Percentiles rank a stretch among this genome's conserved stretches.
Evolutionary conservation across 2,329 filamentous ascomycete genomes (phyloP).

Genomic region (Xylaria sp.): DNA sequence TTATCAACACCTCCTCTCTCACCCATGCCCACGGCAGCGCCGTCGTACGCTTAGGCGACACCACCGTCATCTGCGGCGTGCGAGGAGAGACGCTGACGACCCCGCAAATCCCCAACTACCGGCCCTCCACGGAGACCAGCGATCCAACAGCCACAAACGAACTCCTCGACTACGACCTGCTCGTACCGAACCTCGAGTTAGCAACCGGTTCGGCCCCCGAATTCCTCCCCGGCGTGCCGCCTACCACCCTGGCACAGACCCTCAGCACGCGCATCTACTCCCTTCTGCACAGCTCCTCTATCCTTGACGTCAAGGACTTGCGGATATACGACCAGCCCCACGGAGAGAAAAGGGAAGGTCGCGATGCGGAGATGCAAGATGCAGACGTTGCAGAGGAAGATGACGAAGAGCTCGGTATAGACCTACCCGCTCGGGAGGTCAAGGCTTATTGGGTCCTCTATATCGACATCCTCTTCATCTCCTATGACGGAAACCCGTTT

Average conservation of each 20-base stretch:
- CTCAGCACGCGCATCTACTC: constrained; percentile 75
- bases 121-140: constrained; percentile 39
- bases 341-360: constrained; percentile 18
- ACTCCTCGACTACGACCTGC: constrained; percentile 59
- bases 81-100: constrained; percentile 77
- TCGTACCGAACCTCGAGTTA: constrained; percentile 92
- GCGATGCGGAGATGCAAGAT: constrained; percentile 33
- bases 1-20: constrained; percentile 75
- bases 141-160: constrained; percentile 38
- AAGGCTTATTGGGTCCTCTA: constrained; percentile 95
- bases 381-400: constrained; percentile 1
- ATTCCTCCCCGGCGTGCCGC: constrained; percentile 78
- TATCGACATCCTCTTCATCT: constrained; percentile 91
- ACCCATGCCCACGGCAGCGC: constrained; percentile 87
- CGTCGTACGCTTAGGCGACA: constrained; percentile 82
- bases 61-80: constrained; percentile 90
- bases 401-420: constrained; percentile 23
- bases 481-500: constrained; percentile 84
- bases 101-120: constrained; percentile 65
- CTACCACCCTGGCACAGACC: constrained; percentile 73
- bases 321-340: constrained; percentile 54
- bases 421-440: constrained; percentile 38
- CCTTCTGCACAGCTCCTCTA: constrained; percentile 63
- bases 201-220: constrained; percentile 84
- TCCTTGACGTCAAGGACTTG: constrained; percentile 64